A percentile compares a stretch with the other conserved stretches of the same genome.
These are phyloP conservation scores for Paramecium biaurelia DNA, from an alignment of 73 alveolate species.

Conservation along the genomic window DNA sequence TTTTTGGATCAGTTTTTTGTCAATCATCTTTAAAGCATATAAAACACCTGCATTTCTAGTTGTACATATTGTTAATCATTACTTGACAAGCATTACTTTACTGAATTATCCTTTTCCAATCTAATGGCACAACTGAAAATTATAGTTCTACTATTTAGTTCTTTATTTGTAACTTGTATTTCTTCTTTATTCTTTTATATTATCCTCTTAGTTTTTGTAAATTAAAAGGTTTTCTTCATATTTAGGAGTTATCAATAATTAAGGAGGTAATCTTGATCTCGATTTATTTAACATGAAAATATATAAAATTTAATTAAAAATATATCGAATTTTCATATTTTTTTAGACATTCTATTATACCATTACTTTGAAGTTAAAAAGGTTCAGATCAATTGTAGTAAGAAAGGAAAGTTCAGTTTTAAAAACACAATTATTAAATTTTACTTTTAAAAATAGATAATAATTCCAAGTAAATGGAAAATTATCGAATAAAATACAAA, in stretches of 20 bases:
- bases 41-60: background rate
- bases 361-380: background rate
- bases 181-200: background rate
- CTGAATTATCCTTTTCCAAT: background rate
- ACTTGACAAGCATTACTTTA: background rate
- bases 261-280: background rate
- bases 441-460: background rate
- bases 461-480: background rate
- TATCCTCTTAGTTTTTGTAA: background rate
- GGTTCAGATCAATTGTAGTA: background rate
- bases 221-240: background rate
- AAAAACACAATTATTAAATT: background rate
- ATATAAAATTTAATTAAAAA: background rate
- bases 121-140: constrained; percentile 25
- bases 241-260: background rate
- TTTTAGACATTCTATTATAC: background rate
- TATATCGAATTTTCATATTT: background rate
- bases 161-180: background rate
- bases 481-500: background rate
- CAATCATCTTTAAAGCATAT: background rate
- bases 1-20: background rate
- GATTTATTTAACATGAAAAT: background rate
- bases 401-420: background rate
- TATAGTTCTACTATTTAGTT: background rate
- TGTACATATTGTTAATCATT: background rate